Base-by-base conservation (phyloP, 1,284 basidiomycete species). In the Agaricales sp. region DNA sequence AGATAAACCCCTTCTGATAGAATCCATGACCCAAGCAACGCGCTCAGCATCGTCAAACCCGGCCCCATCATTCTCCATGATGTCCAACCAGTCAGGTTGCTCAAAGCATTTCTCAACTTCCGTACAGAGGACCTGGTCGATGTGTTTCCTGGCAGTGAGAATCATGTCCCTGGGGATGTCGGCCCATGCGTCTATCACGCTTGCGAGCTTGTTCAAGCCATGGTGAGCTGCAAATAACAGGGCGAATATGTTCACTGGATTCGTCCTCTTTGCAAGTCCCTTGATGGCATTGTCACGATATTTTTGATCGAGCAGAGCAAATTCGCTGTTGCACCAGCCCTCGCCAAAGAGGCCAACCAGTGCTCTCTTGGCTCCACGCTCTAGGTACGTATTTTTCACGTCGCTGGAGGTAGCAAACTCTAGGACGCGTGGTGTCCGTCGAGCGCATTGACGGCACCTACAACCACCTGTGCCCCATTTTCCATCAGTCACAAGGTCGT, bases 331-430 rank as follows among this genome's bases (percentile, higher is more conserved):
- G 53, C 80, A 83, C 92, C 92, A 95, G 2, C 86, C 82, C 54
- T 90, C 84, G 6, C 87, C 88, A 59, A 90, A 95, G 18, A 88
- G 73, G 0, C 82, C 79, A 0, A 91, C 80, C 3, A 96, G 70
- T 12, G 85, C 87, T 2, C 81, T 70, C 4, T 85, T 72, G 0
- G 87, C 81, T 0, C 82, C 82, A 4, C 79, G 73, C 46, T 87
- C 81, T 1, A 96, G 74, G 38, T 78, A 69, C 0, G 70, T 58
- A 56, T 90, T 89, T 52, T 79, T 75, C 14, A 93, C 83, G 56
- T 95, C 92, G 4, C 83, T 77, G 0, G 72, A 61, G 3, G 82
- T 56, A 0, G 90, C 75, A 52, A 95, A 95, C 52, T 86, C 81
- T 58, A 93, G 82, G 1, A 93, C 77, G 19, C 91, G 73, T 0